A percentile compares a stretch with the other conserved stretches of the same genome.
Evolutionary conservation across 1,139 yeast species (phyloP).

Genomic region (Magnusiomyces sp.): DNA sequence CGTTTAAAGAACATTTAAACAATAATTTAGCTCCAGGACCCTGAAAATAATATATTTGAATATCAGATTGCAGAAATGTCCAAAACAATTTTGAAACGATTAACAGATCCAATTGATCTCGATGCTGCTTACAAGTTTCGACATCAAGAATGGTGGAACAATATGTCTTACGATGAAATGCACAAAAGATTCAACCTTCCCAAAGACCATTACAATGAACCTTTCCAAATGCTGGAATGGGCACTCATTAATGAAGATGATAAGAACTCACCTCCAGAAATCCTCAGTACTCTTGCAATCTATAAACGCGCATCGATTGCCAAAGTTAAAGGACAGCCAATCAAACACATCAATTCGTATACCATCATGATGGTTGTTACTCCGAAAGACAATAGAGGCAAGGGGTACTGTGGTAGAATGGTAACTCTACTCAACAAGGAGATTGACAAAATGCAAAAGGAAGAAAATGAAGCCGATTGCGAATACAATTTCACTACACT

Average conservation of each 20-base stretch:
- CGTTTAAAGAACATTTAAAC: too few relatives aligned
- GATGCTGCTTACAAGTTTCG: background rate
- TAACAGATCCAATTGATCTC: background rate
- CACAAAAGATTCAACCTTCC: background rate
- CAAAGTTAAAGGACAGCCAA: slow-evolving; percentile 21
- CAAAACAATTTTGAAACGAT: background rate
- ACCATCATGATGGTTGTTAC: slow-evolving; percentile 65
- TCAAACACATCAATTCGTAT: slow-evolving; percentile 33
- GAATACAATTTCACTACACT: slow-evolving; percentile 42
- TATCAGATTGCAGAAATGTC: background rate
- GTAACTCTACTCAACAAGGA: slow-evolving; percentile 33
- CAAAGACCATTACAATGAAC: background rate
- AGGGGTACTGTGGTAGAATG: slow-evolving; percentile 59
- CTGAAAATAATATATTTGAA: too few relatives aligned
- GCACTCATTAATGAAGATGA: background rate
- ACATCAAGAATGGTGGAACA: background rate
- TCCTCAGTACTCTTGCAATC: slow-evolving; percentile 42
- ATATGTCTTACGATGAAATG: background rate
- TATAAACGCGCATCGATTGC: slow-evolving; percentile 37
- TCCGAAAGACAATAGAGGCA: slow-evolving; percentile 46
- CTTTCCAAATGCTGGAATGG: background rate
- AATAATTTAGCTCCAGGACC: too few relatives aligned
- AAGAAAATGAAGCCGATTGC: slow-evolving; percentile 27
- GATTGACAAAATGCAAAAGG: slow-evolving; percentile 35
- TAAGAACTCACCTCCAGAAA: slow-evolving; percentile 19